Conservation (phyloP, 2,329 filamentous ascomycete genomes). For the Stenocarpella maydis region DNA sequence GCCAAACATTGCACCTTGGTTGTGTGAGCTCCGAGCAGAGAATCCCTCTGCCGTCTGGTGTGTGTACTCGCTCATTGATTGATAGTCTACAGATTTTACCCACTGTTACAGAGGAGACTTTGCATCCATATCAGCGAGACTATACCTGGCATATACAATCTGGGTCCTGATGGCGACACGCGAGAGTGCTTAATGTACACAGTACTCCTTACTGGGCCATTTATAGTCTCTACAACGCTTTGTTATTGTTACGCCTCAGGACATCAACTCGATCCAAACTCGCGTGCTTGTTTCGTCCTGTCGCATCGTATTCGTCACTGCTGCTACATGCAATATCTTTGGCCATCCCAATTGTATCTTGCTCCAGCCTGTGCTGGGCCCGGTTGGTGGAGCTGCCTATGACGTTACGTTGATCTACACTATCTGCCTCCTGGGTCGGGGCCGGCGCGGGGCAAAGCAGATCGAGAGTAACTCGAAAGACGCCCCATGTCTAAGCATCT, state of each 20-base stretch:
- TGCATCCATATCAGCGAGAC: too few species aligned
- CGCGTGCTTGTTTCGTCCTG: not conserved
- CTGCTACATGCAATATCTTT: not conserved
- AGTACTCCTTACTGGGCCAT: too few species aligned
- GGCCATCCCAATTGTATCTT: not conserved
- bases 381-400: slow-evolving; percentile 2
- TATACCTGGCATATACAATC: not conserved
- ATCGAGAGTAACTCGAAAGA: not conserved
- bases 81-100: not conserved
- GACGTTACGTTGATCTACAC: not conserved
- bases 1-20: not conserved
- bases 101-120: not conserved
- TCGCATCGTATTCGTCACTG: not conserved
- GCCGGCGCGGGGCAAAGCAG: not conserved
- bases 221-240: not conserved
- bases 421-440: not conserved
- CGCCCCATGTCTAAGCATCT: not conserved
- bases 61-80: not conserved
- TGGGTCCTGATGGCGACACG: not conserved
- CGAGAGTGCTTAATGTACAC: too few species aligned
- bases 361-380: not conserved
- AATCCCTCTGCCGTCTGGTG: not conserved
- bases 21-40: not conserved
- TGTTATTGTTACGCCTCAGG: not conserved
- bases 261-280: not conserved